Conservation (phyloP, 495 filamentous ascomycete species). For the Xylaria grammica region DNA sequence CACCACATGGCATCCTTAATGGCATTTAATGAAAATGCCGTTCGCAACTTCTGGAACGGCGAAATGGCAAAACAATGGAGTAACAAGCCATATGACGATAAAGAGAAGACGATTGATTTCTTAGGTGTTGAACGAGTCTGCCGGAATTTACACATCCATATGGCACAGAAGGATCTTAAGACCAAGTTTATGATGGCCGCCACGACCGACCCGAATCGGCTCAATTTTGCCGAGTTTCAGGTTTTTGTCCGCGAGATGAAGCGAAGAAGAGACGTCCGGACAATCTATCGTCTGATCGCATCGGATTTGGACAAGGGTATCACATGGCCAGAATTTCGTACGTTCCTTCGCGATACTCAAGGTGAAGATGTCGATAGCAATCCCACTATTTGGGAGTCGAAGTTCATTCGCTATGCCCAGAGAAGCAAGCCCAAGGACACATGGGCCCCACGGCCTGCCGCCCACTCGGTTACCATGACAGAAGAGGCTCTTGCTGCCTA, state of each 20-base stretch:
- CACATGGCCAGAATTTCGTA: slow-evolving; percentile 71
- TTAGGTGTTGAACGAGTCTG: slow-evolving; percentile 80
- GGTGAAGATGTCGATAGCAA: slow-evolving; percentile 73
- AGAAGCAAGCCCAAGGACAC: slow-evolving; percentile 54
- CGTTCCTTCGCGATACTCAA: slow-evolving; percentile 76
- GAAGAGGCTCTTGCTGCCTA: slow-evolving; percentile 76
- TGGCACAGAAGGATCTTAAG: slow-evolving; percentile 72
- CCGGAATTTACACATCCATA: slow-evolving; percentile 86
- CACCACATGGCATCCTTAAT: slow-evolving; percentile 87
- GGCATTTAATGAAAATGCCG: slow-evolving; percentile 77
- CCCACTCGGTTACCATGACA: slow-evolving; percentile 64
- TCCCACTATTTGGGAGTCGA: slow-evolving; percentile 67
- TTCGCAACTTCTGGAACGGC: slow-evolving; percentile 81
- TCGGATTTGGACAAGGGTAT: slow-evolving; percentile 64
- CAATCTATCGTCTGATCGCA: slow-evolving; percentile 65
- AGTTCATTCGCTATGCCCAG: slow-evolving; percentile 61
- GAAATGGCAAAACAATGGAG: slow-evolving; percentile 77
- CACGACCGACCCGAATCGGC: slow-evolving; percentile 58
- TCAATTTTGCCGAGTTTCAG: slow-evolving; percentile 79
- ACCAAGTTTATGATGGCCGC: slow-evolving; percentile 82
- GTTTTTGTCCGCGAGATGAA: slow-evolving; percentile 83
- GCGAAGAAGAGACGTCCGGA: slow-evolving; percentile 76
- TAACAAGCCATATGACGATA: slow-evolving; percentile 56
- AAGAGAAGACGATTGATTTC: slow-evolving; percentile 75
- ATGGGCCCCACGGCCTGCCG: slow-evolving; percentile 39